These are phyloP conservation scores for Lepiota brunneoincarnata DNA, from an alignment of 768 basidiomycete species.

Conservation along the genomic window DNA sequence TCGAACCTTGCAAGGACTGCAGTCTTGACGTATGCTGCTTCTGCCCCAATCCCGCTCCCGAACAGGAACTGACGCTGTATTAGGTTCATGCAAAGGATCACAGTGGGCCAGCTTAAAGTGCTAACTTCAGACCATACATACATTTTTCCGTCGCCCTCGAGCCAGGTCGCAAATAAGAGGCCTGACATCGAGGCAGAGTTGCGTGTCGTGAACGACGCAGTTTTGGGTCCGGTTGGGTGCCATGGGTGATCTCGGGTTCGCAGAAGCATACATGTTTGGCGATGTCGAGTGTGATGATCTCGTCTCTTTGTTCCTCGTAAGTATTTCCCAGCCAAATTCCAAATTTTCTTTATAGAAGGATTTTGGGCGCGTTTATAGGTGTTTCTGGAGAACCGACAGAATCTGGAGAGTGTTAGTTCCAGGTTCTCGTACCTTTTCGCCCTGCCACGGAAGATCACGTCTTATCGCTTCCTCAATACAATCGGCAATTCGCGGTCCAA, in stretches of 20 bases:
- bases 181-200: constrained; percentile 38
- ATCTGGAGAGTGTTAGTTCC: constrained; percentile 48
- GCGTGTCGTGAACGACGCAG: constrained; percentile 43
- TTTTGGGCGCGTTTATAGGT: constrained; percentile 37
- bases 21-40: constrained; percentile 39
- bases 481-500: constrained; percentile 64
- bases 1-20: constrained; percentile 41
- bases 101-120: constrained; percentile 46
- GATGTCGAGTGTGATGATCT: constrained; percentile 70
- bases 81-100: constrained; percentile 45
- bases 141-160: constrained; percentile 33
- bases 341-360: not conserved
- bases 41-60: constrained; percentile 1
- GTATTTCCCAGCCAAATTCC: constrained; percentile 16
- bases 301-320: constrained; percentile 59
- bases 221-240: constrained; percentile 60
- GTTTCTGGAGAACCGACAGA: constrained; percentile 55
- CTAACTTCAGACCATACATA: constrained; percentile 44
- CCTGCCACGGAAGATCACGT: constrained; percentile 51
- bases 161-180: constrained; percentile 15
- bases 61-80: not conserved
- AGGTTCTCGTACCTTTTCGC: constrained; percentile 51
- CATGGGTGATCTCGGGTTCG: constrained; percentile 70
- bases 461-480: constrained; percentile 62
- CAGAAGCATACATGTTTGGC: constrained; percentile 78